Conservation (phyloP, 78 protist genomes). For the Monocercomonoides exilis region DNA sequence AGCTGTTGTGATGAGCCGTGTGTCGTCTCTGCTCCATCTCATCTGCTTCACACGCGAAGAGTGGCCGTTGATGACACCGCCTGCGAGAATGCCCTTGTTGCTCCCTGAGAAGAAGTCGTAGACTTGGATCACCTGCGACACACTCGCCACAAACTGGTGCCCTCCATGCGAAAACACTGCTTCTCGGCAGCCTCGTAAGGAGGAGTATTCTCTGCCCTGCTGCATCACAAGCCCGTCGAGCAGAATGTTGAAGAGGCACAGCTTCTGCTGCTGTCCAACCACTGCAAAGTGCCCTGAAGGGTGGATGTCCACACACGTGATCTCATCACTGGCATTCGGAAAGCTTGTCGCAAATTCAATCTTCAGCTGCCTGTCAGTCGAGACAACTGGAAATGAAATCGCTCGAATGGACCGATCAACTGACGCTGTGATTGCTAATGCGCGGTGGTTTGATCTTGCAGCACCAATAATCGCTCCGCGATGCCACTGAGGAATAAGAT, state of each 20-base stretch:
- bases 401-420: background rate
- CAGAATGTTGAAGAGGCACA: background rate
- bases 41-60: background rate
- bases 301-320: background rate
- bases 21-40: background rate
- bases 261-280: background rate
- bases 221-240: background rate
- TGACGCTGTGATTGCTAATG: background rate
- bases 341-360: background rate
- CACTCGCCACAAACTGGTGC: background rate
- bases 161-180: background rate
- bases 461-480: background rate
- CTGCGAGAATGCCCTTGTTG: background rate
- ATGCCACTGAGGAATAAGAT: background rate
- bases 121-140: background rate
- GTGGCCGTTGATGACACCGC: background rate
- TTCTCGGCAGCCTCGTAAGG: background rate
- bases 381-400: background rate
- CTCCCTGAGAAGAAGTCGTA: background rate
- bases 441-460: background rate
- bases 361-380: background rate
- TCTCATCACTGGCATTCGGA: background rate
- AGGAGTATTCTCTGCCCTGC: background rate
- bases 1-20: background rate
- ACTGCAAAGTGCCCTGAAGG: background rate